Evolutionary conservation across 176 grass and related monocot species (phyloP), one percentile per base, ranked within the genome.

Genomic region (Oryza glaberrima): DNA sequence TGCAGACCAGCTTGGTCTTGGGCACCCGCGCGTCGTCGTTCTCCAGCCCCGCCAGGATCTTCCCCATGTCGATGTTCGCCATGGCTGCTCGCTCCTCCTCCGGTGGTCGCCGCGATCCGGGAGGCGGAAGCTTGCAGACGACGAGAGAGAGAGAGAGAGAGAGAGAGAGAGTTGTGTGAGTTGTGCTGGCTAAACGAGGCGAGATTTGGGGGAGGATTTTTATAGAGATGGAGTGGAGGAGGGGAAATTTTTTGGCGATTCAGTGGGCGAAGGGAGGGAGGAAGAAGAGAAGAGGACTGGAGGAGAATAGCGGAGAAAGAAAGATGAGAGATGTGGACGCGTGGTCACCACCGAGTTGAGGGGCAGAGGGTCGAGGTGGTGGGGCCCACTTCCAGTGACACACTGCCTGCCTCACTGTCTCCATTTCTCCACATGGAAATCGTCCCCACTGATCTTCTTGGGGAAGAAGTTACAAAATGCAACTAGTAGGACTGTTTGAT

Each of bases 1-100:
- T 97, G 95, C 95, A 97, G 69, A 97, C 95, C 44, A 97, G 93
- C 81, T 97, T 97, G 70, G 95, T 97, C 84, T 92, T 94, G 20
- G 95, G 90, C 5, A 87, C 28, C 11, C 56, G 69, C 36, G 71
- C 35, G 78, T 83, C 89, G 76, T 4, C 54, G 23, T 3, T 52
- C 10, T 85, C 86, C 43, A 91, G 72, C 77, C 86, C 89, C 80
- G 87, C 84, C 20, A 94, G 89, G 71, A 94, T 88, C 83, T 77
- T 86, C 40, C 60, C 84, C 82, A 94, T 94, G 89, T 94, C 83
- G 80, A 94, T 94, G 89, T 91, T 94, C 41, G 92, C 92, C 92
- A 94, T 94, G 4, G 20, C 48, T 63, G 16, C 15, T 6, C 30
- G 2, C 2, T 32, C 30, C 14, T 19, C 4, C 48, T 44, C 40